These are phyloP conservation scores for Flammula alnicola DNA, from an alignment of 1,284 basidiomycete species.

Conservation along the genomic window DNA sequence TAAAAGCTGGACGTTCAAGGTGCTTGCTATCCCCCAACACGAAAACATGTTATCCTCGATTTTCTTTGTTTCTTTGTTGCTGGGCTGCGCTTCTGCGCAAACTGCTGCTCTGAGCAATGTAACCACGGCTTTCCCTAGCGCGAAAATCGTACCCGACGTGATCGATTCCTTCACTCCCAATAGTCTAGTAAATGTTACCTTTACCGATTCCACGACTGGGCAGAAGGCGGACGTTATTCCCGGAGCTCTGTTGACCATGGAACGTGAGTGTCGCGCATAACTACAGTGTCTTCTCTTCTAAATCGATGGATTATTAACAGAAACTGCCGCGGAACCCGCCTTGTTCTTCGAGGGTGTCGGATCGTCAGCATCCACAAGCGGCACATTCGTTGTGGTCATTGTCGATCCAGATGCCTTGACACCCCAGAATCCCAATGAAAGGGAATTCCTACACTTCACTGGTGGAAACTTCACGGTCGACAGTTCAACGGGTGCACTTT, in stretches of 20 bases:
- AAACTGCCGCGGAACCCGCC: slow-evolving; percentile 11
- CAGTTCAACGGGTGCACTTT: slow-evolving; percentile 29
- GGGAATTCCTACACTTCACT: slow-evolving; percentile 51
- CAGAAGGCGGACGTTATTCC: slow-evolving; percentile 38
- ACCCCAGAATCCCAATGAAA: slow-evolving; percentile 43
- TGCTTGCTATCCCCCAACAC: neutral
- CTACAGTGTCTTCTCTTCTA: too few species aligned
- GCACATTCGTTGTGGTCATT: slow-evolving; percentile 47
- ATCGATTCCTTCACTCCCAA: slow-evolving; percentile 43
- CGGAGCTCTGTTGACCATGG: slow-evolving; percentile 43
- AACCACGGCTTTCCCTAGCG: slow-evolving; percentile 42
- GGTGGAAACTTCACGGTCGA: slow-evolving; percentile 45
- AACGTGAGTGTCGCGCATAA: slow-evolving; percentile 45
- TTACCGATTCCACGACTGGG: slow-evolving; percentile 38
- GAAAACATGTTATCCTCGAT: slow-evolving; percentile 11
- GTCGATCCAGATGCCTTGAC: slow-evolving; percentile 57
- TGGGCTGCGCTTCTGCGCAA: slow-evolving; percentile 17
- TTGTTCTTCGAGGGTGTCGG: slow-evolving; percentile 37
- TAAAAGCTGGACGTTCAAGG: slow-evolving; percentile 12
- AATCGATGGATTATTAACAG: neutral
- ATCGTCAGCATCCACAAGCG: slow-evolving; percentile 19
- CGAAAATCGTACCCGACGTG: slow-evolving; percentile 48
- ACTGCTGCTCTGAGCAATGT: slow-evolving; percentile 36
- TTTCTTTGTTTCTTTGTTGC: slow-evolving; percentile 11
- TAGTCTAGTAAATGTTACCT: slow-evolving; percentile 40